A percentile compares a stretch with the other conserved stretches of the same genome.
Evolutionary conservation across 2,329 filamentous ascomycete genomes (phyloP).

Genomic region (Teratosphaeriaceae sp.): DNA sequence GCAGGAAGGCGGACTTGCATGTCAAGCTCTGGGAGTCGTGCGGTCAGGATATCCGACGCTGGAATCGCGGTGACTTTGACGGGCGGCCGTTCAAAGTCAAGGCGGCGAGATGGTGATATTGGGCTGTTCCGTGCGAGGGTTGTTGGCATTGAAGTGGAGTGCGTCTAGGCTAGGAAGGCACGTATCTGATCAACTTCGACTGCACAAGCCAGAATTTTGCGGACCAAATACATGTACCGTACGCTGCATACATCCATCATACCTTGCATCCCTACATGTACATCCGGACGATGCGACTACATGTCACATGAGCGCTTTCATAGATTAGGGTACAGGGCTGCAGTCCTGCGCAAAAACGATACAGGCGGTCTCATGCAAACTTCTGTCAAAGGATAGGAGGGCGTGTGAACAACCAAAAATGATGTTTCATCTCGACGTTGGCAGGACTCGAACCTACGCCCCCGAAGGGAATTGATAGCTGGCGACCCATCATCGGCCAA

Average conservation of each 20-base stretch:
- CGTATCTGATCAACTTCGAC: too few relatives aligned
- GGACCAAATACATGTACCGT: too few relatives aligned
- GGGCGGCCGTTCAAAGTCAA: constrained; percentile 21
- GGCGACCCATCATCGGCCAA: constrained; percentile 4
- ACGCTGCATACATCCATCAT: too few relatives aligned
- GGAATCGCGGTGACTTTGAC: constrained; percentile 31
- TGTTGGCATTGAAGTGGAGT: neutral
- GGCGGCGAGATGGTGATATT: constrained; percentile 24
- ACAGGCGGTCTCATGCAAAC: too few relatives aligned
- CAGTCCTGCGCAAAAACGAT: too few relatives aligned
- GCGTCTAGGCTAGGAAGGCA: neutral
- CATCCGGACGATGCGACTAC: too few relatives aligned
- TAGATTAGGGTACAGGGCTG: too few relatives aligned
- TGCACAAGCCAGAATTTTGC: too few relatives aligned
- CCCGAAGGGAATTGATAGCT: constrained; percentile 25
- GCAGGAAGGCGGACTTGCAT: constrained; percentile 15
- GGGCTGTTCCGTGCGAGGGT: neutral
- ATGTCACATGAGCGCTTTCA: too few relatives aligned
- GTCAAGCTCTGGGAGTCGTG: constrained; percentile 27
- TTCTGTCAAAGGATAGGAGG: too few relatives aligned
- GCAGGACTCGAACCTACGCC: constrained; percentile 20
- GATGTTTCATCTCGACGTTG: constrained; percentile 13
- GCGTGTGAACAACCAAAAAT: too few relatives aligned
- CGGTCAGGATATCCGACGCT: constrained; percentile 25
- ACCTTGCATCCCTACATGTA: too few relatives aligned